These are phyloP conservation scores for Perilla frutescens DNA, from an alignment of 257 asterid species.

Conservation along the genomic window DNA sequence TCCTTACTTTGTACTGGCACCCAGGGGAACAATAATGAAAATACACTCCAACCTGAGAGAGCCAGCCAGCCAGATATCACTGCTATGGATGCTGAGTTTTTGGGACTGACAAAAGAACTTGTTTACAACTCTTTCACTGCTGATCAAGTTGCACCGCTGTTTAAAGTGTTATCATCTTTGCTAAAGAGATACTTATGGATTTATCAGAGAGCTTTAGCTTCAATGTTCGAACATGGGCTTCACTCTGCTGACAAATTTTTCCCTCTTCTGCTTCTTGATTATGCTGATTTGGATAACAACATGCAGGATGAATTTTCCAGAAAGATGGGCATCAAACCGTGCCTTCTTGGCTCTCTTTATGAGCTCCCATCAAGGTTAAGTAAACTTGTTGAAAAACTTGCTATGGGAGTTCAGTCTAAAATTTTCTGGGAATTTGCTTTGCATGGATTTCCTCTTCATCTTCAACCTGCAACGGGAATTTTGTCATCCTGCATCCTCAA, in stretches of 20 bases:
- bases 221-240: conserved; percentile 50
- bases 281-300: conserved; percentile 62
- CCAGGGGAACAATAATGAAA: conserved; percentile 45
- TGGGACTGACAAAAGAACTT: conserved; percentile 56
- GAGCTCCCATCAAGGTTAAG: conserved; percentile 61
- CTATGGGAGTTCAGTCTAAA: conserved; percentile 65
- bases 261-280: conserved; percentile 67
- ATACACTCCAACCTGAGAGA: conserved; percentile 39
- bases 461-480: conserved; percentile 58
- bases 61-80: conserved; percentile 49
- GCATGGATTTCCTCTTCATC: conserved; percentile 87
- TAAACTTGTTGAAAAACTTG: conserved; percentile 58
- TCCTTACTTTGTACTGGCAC: conserved; percentile 65
- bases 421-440: conserved; percentile 72
- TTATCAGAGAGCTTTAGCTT: conserved; percentile 73
- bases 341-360: conserved; percentile 59
- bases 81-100: conserved; percentile 61
- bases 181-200: conserved; percentile 65
- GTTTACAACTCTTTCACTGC: conserved; percentile 49
- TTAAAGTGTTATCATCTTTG: conserved; percentile 71
- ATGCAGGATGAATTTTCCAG: conserved; percentile 62
- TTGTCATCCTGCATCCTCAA: conserved; percentile 81
- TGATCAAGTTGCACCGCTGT: conserved; percentile 54
- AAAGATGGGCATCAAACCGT: conserved; percentile 56
- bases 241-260: conserved; percentile 53